These are phyloP conservation scores for Hypomyces perniciosus DNA, from an alignment of 2,329 filamentous ascomycete species.

Conservation along the genomic window DNA sequence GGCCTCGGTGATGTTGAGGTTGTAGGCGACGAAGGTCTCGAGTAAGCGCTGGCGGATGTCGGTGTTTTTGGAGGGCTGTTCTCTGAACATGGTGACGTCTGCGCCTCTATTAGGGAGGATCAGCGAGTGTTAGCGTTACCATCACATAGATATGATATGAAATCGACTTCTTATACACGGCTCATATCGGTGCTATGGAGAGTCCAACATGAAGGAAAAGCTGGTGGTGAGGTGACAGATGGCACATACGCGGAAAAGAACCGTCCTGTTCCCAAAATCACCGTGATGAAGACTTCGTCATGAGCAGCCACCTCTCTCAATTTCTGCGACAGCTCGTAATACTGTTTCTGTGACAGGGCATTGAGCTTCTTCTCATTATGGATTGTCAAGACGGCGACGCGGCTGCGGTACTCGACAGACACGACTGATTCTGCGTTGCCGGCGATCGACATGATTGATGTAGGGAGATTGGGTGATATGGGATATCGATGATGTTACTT, in stretches of 20 bases:
- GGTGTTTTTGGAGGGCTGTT: constrained; percentile 30
- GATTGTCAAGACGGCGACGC: constrained; percentile 70
- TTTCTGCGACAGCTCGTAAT: constrained; percentile 68
- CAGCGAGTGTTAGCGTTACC: not conserved
- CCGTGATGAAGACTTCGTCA: constrained; percentile 77
- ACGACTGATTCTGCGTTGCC: constrained; percentile 22
- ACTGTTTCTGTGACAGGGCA: constrained; percentile 64
- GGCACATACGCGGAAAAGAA: constrained; percentile 79
- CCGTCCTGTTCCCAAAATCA: constrained; percentile 76
- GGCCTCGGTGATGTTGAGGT: constrained; percentile 81
- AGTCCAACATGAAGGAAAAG: not conserved
- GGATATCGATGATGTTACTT: no score
- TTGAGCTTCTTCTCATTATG: constrained; percentile 84
- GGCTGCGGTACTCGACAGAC: constrained; percentile 35
- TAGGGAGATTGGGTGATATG: constrained; percentile 8
- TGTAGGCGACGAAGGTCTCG: constrained; percentile 70
- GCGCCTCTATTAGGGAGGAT: constrained; percentile 56
- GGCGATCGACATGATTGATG: not conserved
- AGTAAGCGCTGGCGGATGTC: constrained; percentile 53
- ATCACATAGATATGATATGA: not conserved
- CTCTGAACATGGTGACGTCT: constrained; percentile 58
- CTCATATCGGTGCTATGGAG: not conserved
- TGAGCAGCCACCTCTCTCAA: constrained; percentile 72
- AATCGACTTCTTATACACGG: not conserved
- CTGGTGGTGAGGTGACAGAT: not conserved